Conservation (phyloP, 768 basidiomycete species). For the Agrocybe chaxingu region DNA sequence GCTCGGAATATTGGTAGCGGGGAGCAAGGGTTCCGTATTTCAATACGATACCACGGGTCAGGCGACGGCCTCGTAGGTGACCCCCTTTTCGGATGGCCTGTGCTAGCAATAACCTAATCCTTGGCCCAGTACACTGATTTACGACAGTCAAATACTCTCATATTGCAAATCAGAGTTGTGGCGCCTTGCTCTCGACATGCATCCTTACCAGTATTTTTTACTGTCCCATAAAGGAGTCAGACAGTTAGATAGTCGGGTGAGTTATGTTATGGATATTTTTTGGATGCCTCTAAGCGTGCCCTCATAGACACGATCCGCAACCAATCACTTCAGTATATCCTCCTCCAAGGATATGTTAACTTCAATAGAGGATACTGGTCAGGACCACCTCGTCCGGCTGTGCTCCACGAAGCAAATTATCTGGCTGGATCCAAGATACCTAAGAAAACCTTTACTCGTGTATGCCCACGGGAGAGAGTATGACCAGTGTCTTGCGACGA, state of each 20-base stretch:
- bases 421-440: conserved; percentile 68
- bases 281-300: not conserved
- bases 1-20: conserved; percentile 40
- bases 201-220: conserved; percentile 38
- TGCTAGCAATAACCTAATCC: not conserved
- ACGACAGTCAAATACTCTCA: conserved; percentile 14
- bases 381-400: conserved; percentile 46
- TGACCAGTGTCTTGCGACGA: conserved; percentile 53
- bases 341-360: conserved; percentile 43
- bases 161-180: conserved; percentile 36
- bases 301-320: conserved; percentile 12
- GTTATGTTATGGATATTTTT: conserved; percentile 9
- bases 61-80: too few species aligned
- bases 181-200: conserved; percentile 41
- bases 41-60: conserved; percentile 33
- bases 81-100: not conserved
- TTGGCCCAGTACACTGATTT: conserved; percentile 1
- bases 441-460: conserved; percentile 55
- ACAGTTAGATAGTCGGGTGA: conserved; percentile 58
- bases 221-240: conserved; percentile 40
- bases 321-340: conserved; percentile 23
- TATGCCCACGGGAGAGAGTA: conserved; percentile 57
- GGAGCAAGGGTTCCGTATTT: conserved; percentile 52
- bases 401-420: conserved; percentile 60
- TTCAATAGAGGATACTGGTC: conserved; percentile 42